A percentile compares a stretch with the other conserved stretches of the same genome.
These are phyloP conservation scores for Microsporum ferrugineum DNA, from an alignment of 2,329 filamentous ascomycete species.

Conservation along the genomic window DNA sequence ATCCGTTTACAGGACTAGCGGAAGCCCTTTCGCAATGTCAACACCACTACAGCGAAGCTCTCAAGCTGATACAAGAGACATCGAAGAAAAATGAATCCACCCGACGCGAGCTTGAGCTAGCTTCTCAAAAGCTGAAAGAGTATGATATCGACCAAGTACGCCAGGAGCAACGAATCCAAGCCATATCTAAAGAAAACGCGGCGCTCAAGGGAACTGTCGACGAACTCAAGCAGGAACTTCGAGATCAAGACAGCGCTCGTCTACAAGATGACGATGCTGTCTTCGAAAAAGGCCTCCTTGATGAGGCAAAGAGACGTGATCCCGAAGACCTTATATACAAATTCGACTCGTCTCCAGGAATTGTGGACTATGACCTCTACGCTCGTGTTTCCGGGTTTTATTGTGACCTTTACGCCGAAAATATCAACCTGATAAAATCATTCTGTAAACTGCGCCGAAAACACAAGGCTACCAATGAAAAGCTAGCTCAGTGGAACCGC, in stretches of 20 bases:
- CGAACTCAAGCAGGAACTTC: background rate
- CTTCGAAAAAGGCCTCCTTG: background rate
- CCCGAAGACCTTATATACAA: background rate
- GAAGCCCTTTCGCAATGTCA: background rate
- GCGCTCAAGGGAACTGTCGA: background rate
- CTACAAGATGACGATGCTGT: background rate
- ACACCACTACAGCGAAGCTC: background rate
- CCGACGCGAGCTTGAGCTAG: background rate
- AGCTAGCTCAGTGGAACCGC: slow-evolving; percentile 22
- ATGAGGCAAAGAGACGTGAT: background rate
- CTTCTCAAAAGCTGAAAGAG: background rate
- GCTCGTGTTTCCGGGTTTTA: slow-evolving; percentile 23
- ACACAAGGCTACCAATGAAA: slow-evolving; percentile 26
- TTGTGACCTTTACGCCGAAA: slow-evolving; percentile 23
- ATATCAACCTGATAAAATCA: slow-evolving; percentile 20
- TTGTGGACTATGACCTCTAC: slow-evolving; percentile 8
- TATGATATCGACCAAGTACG: background rate
- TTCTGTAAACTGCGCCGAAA: slow-evolving; percentile 22
- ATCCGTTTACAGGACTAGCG: background rate
- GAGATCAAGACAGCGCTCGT: background rate
- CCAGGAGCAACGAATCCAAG: background rate
- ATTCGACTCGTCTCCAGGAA: background rate
- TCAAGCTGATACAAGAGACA: background rate
- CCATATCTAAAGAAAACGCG: background rate
- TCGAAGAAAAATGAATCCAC: background rate